Conservation (phyloP, 202 grass and related monocot species). For the Miscanthus sacchariflorus region DNA sequence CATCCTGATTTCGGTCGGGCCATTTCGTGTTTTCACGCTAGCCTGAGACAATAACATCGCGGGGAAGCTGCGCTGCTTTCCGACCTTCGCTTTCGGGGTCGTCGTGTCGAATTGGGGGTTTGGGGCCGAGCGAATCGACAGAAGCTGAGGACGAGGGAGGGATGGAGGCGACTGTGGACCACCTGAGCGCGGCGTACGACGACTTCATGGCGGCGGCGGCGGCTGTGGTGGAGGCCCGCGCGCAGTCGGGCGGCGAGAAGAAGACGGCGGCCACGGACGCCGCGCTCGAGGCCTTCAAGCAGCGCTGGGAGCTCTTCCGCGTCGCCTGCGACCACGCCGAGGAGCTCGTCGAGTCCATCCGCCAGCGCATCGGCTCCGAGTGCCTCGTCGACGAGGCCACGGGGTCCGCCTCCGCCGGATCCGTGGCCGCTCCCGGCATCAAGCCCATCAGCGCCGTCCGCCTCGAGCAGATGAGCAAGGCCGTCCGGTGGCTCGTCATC, state of each 20-base stretch:
- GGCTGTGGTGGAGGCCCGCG: conserved; percentile 64
- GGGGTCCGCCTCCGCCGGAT: conserved; percentile 46
- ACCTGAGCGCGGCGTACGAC: conserved; percentile 77
- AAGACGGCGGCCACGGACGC: conserved; percentile 66
- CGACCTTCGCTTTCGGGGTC: neutral
- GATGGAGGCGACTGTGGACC: conserved; percentile 81
- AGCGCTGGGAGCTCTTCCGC: conserved; percentile 94
- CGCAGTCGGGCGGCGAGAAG: conserved; percentile 53
- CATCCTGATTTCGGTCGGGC: too few species aligned
- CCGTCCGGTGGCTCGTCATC: conserved; percentile 95
- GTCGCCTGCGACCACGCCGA: conserved; percentile 92
- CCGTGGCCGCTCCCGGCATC: conserved; percentile 60
- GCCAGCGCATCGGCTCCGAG: conserved; percentile 96
- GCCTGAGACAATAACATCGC: too few species aligned
- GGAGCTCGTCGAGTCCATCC: conserved; percentile 94
- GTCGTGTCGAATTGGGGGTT: neutral
- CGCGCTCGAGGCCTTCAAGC: conserved; percentile 87
- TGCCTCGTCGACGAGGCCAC: conserved; percentile 98
- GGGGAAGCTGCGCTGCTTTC: too few species aligned
- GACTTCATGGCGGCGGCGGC: conserved; percentile 77
- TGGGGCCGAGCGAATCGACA: neutral
- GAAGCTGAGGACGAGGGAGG: conserved; percentile 24
- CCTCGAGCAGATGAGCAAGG: conserved; percentile 99
- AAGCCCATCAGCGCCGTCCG: conserved; percentile 93
- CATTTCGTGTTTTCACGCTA: too few species aligned